Evolutionary conservation across 164 flowering plant genomes (phyloP), one percentile per base, ranked within the genome.

Genomic region (Vitis rotundifolia): DNA sequence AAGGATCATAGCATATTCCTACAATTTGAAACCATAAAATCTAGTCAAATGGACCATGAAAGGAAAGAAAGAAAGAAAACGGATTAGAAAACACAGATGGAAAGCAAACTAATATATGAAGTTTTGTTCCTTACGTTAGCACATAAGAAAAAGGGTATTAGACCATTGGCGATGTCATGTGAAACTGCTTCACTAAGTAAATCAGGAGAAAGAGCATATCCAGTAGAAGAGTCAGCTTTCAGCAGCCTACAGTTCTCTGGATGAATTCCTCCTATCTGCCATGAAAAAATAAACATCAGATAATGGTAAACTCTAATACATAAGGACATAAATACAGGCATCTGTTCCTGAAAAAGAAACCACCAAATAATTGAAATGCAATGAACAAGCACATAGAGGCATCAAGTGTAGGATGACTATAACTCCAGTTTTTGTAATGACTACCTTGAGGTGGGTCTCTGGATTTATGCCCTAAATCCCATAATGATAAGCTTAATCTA

Each of bases 231-330:
- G 68, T 88, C 88, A 9, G 97, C 81, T 82, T 79, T 85, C 72
- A 91, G 86, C 72, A 84, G 52, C 78, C 87, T 84, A 68, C 75
- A 85, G 65, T 90, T 91, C 79, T 88, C 92, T 11, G 88, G 85
- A 73, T 89, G 79, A 71, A 94, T 86, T 64, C 97, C 98, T 56
- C 76, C 93, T 61, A 94, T 87, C 98, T 94, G 87, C 54, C 84
- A 84, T 68, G 54, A 47, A 69, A 67, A n/a, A 71, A 68, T 19
- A 67, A 76, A 70, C 49, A 71, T 28, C 14, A 12, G 12, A 56
- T 11, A 47, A 73, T 0, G 14, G 13, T 15, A 69, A 56, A 19
- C 14, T 37, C 44, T 3, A 37, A 37, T 37, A 37, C 44, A 37
- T 37, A 37, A 37, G 44, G 44, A 37, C 44, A 37, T 37, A 37